These are phyloP conservation scores for Aspergillus ochraceoroseus DNA, from an alignment of 2,329 filamentous ascomycete species.

Conservation along the genomic window DNA sequence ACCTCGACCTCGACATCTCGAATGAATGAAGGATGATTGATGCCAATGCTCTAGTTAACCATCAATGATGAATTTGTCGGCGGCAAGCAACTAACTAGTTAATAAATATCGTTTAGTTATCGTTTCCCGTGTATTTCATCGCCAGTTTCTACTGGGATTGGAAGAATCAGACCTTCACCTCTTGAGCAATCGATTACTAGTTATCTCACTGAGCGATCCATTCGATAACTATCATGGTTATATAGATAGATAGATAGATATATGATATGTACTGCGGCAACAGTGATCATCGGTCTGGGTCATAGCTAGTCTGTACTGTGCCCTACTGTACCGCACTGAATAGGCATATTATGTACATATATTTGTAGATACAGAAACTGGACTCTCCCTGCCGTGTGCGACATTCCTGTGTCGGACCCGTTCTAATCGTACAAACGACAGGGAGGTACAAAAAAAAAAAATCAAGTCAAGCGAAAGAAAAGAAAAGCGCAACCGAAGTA, in stretches of 20 bases:
- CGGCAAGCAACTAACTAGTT: no score
- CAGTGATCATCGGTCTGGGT: no score
- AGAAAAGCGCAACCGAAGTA: constrained; percentile 7
- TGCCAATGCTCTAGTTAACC: no score
- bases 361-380: constrained; percentile 9
- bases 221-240: no score
- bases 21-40: no score
- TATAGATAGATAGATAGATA: neutral
- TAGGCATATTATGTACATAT: constrained; percentile 14
- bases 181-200: no score
- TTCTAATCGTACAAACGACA: constrained; percentile 12
- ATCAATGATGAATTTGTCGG: no score
- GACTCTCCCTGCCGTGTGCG: neutral
- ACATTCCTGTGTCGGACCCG: neutral
- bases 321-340: neutral
- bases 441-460: constrained; percentile 2
- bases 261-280: no score
- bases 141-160: no score
- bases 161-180: neutral
- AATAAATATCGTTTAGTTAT: neutral
- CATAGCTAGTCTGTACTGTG: no score
- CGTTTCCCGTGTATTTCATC: neutral
- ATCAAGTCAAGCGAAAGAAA: constrained; percentile 1
- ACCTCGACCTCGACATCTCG: no score
- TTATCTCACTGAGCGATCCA: no score